Evolutionary conservation across 805 yeast genomes (phyloP), one percentile per base, ranked within the genome.

Genomic region (Candida sanyiensis): DNA sequence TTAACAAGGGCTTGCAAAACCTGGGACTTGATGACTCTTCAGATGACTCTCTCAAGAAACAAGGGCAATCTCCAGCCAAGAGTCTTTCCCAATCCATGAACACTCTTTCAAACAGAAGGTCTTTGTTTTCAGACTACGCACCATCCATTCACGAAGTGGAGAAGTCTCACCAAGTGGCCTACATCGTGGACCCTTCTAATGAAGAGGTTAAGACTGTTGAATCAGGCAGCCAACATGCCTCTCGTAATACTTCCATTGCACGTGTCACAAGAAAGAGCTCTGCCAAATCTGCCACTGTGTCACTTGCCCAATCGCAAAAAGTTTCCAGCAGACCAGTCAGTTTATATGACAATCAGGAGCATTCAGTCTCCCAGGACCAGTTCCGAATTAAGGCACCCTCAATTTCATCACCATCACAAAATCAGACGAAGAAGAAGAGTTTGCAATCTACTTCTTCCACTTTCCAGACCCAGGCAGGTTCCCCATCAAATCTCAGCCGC

Each of bases 51-150:
- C n/a, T n/a, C n/a, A n/a, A n/a, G n/a, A n/a, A n/a, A n/a, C n/a
- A n/a, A n/a, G n/a, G n/a, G n/a, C n/a, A n/a, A n/a, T n/a, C n/a
- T n/a, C n/a, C n/a, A n/a, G n/a, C n/a, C n/a, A n/a, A n/a, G n/a
- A n/a, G n/a, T n/a, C n/a, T n/a, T n/a, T n/a, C n/a, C n/a, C n/a
- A n/a, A n/a, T n/a, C n/a, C n/a, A n/a, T 17, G 3, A 13, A 5
- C 5, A 16, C 40, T 15, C 19, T 19, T 5, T 25, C 22, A 5
- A 44, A 45, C 26, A 50, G 58, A 47, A 35, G 38, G 27, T 55
- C 59, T 1, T 33, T 48, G 13, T 39, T 51, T 25, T 55, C 59
- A 4, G 59, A 55, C 28, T 55, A 55, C 37, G 45, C 56, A 1
- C 50, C 52, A 13, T 41, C 49, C 15, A 49, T 55, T 25, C 58